Evolutionary conservation across 2,329 filamentous ascomycete genomes (phyloP).

Genomic region (Trichoderma simmonsii): DNA sequence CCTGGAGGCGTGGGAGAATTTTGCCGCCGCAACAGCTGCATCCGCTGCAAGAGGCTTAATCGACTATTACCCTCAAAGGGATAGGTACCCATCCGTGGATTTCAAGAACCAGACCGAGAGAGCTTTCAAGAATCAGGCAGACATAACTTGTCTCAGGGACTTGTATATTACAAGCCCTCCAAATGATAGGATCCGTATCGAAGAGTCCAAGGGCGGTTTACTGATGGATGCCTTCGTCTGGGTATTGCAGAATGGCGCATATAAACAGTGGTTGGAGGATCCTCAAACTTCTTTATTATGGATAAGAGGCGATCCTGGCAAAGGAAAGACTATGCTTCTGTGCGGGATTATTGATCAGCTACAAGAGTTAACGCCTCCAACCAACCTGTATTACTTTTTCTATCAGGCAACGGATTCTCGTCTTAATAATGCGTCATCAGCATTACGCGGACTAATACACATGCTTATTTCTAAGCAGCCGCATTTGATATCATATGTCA

Average conservation of each 20-base stretch:
- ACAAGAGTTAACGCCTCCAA: rapidly evolving
- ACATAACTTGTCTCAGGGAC: neutral
- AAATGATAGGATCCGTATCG: neutral
- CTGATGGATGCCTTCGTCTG: neutral
- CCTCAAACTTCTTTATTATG: neutral
- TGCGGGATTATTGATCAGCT: neutral
- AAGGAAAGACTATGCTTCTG: neutral
- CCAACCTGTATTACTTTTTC: neutral
- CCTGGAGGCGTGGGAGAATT: neutral
- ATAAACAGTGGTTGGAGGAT: neutral
- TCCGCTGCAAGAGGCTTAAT: neutral
- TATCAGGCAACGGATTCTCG: neutral
- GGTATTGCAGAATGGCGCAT: neutral
- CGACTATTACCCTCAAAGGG: neutral
- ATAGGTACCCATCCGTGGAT: neutral
- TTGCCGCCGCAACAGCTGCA: neutral
- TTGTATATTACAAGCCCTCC: neutral
- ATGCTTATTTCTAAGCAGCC: neutral
- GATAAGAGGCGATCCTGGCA: neutral
- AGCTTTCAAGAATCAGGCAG: neutral
- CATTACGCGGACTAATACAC: neutral
- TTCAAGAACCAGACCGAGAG: neutral
- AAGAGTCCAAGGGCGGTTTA: neutral
- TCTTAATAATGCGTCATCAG: neutral
- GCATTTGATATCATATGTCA: neutral